Evolutionary conservation across 140 eudicot genomes (phyloP).

Genomic region (Artemisia princeps): DNA sequence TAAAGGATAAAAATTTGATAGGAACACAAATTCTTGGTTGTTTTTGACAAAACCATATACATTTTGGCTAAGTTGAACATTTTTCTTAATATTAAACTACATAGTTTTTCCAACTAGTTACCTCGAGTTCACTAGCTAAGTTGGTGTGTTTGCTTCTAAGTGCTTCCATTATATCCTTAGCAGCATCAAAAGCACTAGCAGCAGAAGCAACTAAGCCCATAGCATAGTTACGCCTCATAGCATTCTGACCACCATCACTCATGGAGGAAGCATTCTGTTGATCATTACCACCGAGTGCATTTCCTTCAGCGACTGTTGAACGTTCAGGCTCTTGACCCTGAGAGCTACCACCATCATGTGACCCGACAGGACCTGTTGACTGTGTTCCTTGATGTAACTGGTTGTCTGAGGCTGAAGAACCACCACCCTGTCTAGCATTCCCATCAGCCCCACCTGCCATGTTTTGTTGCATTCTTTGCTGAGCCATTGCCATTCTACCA

Average conservation of each 20-base stretch:
- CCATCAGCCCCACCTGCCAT: constrained; percentile 58
- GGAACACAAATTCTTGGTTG: no score
- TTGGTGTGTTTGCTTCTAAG: constrained; percentile 93
- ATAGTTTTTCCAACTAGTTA: constrained; percentile 7
- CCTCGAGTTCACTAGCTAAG: constrained; percentile 99
- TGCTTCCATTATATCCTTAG: constrained; percentile 98
- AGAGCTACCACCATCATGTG: constrained; percentile 67
- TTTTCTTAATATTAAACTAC: no score
- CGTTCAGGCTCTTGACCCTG: constrained; percentile 85
- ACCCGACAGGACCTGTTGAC: constrained; percentile 45
- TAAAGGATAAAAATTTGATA: no score
- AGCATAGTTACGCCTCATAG: constrained; percentile 72
- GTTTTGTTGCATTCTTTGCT: constrained; percentile 92
- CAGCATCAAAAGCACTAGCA: constrained; percentile 98
- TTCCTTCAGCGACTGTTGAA: constrained; percentile 49
- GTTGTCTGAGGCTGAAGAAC: constrained; percentile 53
- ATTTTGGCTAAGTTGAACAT: no score
- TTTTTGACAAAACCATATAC: no score
- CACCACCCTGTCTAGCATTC: constrained; percentile 58
- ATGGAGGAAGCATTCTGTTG: constrained; percentile 54
- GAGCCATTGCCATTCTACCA: constrained; percentile 96
- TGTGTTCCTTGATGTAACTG: constrained; percentile 70
- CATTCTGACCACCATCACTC: constrained; percentile 68
- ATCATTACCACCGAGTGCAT: constrained; percentile 56
- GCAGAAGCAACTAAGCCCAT: constrained; percentile 87